Evolutionary conservation across 164 flowering plant genomes (phyloP), one percentile per base, ranked within the genome.

Genomic region (Euptelea pleiosperma): DNA sequence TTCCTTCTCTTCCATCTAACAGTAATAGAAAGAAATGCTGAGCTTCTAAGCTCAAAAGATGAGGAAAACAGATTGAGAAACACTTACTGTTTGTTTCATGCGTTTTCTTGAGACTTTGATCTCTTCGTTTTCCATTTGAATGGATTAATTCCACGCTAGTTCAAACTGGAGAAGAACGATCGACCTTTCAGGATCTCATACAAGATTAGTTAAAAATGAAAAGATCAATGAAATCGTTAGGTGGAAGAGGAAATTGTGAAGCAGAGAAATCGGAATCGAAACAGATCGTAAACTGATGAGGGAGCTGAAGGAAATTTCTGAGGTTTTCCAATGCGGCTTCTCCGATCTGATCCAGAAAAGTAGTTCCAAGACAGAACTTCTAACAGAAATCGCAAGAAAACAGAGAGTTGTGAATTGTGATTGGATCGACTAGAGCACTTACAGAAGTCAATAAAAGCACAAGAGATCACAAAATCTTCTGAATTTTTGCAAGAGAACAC

Each of bases 1-100:
- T 63, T 66, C 79, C 31, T 68, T 56, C 37, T 73, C 74, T 33
- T 80, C 79, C 65, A 69, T 59, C 79, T 74, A 35, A 18, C 42
- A 24, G 12, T 41, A 39, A 3, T 0, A 48, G 19, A 63, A 30
- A 16, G 0, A 6, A 10, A 50, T 31, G 14, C 45, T 18, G 10
- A 19, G 3, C 0, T 16, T 21, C 2, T 3, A 48, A 3, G 2
- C 1, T 3, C 9, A 28, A 15, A 50, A 25, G 33, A 52, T 22
- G 0, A 31, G 9, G 8, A 34, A 14, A 3, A 21, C 4, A 40
- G 16, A 51, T 29, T 8, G 16, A 49, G 21, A 46, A n/a, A 39
- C 8, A 57, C 64, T 57, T 70, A 75, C 82, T 46, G 67, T 49
- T 58, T 65, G 56, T 63, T 66, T 82, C 66, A 65, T 55, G 59